Evolutionary conservation across 2,329 filamentous ascomycete genomes (phyloP).

Genomic region (Hirsutella thompsonii): DNA sequence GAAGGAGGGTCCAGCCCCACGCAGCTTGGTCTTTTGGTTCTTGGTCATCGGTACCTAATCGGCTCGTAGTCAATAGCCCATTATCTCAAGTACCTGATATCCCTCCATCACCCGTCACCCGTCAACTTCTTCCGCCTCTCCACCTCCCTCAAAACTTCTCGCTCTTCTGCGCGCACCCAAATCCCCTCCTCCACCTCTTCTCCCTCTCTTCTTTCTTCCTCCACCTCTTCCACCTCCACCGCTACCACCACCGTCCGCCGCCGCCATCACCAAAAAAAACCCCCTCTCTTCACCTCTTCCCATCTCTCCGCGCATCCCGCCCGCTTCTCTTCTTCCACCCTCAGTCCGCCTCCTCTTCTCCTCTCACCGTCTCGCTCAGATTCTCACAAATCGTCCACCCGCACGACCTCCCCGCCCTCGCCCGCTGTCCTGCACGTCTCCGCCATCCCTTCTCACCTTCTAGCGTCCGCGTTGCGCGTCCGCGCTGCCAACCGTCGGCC

Average conservation of each 20-base stretch:
- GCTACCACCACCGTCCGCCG: slow-evolving; percentile 3
- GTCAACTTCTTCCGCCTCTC: slow-evolving; percentile 5
- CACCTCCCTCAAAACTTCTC: slow-evolving; percentile 14
- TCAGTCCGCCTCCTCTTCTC: slow-evolving; percentile 8
- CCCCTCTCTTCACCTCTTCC: slow-evolving; percentile 10
- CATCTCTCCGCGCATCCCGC: slow-evolving; percentile 11
- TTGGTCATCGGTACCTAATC: too few relatives aligned
- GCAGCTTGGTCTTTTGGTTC: background rate
- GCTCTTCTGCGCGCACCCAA: slow-evolving; percentile 4
- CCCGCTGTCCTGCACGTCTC: background rate
- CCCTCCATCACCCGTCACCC: too few relatives aligned
- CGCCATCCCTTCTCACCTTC: background rate
- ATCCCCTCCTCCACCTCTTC: slow-evolving; percentile 11
- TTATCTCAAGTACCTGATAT: too few relatives aligned
- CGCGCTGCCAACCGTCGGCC: slow-evolving; percentile 8
- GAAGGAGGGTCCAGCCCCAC: background rate
- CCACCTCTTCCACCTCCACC: slow-evolving; percentile 7
- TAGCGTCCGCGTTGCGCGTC: slow-evolving; percentile 8
- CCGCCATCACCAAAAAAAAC: slow-evolving; percentile 8
- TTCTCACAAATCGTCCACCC: slow-evolving; percentile 5
- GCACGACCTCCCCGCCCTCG: slow-evolving; percentile 2
- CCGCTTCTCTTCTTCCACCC: slow-evolving; percentile 6
- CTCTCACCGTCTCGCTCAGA: slow-evolving; percentile 3
- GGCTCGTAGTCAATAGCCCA: too few relatives aligned
- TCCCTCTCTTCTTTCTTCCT: slow-evolving; percentile 13